A percentile compares a stretch with the other conserved stretches of the same genome.
Evolutionary conservation across 345 rosid genomes (phyloP).

Genomic region (Rubroshorea leprosula): DNA sequence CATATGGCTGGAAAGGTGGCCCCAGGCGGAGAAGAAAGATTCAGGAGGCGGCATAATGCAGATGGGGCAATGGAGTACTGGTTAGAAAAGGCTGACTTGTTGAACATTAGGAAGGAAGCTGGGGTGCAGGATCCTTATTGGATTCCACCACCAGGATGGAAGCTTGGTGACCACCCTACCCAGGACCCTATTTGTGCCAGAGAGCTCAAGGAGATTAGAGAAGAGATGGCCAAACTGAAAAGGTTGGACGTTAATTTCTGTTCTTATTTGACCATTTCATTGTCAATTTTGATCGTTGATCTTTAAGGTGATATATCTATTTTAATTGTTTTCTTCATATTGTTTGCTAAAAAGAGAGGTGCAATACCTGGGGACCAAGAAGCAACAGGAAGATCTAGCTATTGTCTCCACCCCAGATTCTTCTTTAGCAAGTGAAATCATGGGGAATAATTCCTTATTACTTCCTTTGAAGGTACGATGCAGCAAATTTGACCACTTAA

Average conservation of each 20-base stretch:
- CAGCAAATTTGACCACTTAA: background rate
- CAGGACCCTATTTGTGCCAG: conserved; percentile 76
- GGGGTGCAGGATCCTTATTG: conserved; percentile 91
- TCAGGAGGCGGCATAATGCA: conserved; percentile 81
- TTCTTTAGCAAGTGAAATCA: conserved; percentile 33
- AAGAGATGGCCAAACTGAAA: conserved; percentile 38
- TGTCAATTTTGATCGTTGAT: background rate
- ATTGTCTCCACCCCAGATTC: conserved; percentile 33
- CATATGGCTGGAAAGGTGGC: conserved; percentile 96
- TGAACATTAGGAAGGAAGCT: conserved; percentile 62
- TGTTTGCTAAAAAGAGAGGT: conserved; percentile 31
- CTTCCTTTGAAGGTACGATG: conserved; percentile 47
- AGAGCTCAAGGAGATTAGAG: conserved; percentile 52
- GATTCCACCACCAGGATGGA: conserved; percentile 97
- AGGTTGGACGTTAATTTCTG: conserved; percentile 26
- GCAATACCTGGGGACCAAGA: conserved; percentile 39
- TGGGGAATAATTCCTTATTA: conserved; percentile 28
- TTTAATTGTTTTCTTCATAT: background rate
- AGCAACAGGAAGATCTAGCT: conserved; percentile 36
- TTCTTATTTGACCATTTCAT: background rate
- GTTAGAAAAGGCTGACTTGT: conserved; percentile 75
- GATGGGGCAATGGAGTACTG: conserved; percentile 98
- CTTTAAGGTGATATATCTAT: background rate
- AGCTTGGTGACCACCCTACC: conserved; percentile 72
- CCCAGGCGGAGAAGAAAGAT: conserved; percentile 82